Evolutionary conservation across 2,329 filamentous ascomycete species (phyloP).

Genomic region (Dryadomyces sulphureus): DNA sequence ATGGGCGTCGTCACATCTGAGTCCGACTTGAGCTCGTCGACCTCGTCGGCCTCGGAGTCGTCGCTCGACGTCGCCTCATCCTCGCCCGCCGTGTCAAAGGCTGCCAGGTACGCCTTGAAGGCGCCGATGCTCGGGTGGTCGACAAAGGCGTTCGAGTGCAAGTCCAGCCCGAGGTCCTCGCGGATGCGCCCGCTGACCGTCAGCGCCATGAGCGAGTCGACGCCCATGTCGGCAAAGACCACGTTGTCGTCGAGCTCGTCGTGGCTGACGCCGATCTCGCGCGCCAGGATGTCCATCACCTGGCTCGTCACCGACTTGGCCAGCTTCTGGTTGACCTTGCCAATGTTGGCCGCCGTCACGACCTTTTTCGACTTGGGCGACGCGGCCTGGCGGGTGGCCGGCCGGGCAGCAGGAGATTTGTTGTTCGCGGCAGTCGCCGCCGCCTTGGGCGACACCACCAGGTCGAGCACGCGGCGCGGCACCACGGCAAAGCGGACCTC

Average conservation of each 20-base stretch:
- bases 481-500: conserved; percentile 55
- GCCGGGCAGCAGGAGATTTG: conserved; percentile 15
- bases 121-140: conserved; percentile 38
- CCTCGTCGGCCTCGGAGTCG: conserved; percentile 30
- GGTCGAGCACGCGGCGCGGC: conserved; percentile 50
- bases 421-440: conserved; percentile 19
- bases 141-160: conserved; percentile 37
- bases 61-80: conserved; percentile 22
- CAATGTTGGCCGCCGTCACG: conserved; percentile 30
- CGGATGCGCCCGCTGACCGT: conserved; percentile 41
- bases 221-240: conserved; percentile 40
- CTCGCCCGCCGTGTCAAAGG: conserved; percentile 20
- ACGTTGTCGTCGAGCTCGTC: conserved; percentile 42
- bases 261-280: conserved; percentile 38
- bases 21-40: conserved; percentile 29
- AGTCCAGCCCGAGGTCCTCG: conserved; percentile 40
- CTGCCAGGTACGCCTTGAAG: conserved; percentile 30
- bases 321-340: conserved; percentile 34
- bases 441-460: conserved; percentile 48
- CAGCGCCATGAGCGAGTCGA: conserved; percentile 47
- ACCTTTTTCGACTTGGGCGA: conserved; percentile 26
- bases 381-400: not conserved
- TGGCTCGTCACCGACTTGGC: conserved; percentile 23
- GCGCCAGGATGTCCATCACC: conserved; percentile 38
- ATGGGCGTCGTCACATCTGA: conserved; percentile 37